These are phyloP conservation scores for Vachellia pachyceras DNA, from an alignment of 306 rosid species.

Conservation along the genomic window DNA sequence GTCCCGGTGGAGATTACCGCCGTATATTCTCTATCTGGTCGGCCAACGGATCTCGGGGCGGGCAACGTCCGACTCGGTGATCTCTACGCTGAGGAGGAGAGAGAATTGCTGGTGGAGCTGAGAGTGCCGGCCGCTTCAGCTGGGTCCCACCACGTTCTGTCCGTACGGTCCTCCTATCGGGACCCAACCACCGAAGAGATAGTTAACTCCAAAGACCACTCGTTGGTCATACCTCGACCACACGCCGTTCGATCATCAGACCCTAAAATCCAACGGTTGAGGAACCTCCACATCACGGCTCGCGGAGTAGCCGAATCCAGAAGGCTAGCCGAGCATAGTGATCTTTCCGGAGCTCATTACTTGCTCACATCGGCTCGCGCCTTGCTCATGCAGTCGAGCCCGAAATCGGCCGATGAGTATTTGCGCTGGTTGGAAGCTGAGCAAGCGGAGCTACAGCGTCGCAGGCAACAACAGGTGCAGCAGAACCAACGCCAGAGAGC, in stretches of 20 bases:
- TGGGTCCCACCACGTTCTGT: constrained; percentile 66
- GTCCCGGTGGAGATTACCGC: constrained; percentile 67
- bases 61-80: constrained; percentile 56
- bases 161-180: constrained; percentile 67
- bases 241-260: constrained; percentile 67
- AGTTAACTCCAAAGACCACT: constrained; percentile 56
- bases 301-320: constrained; percentile 84
- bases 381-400: constrained; percentile 57
- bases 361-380: constrained; percentile 81
- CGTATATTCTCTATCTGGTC: constrained; percentile 62
- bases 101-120: constrained; percentile 73
- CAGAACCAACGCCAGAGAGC: constrained; percentile 41
- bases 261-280: constrained; percentile 57
- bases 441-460: constrained; percentile 63
- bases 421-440: constrained; percentile 71
- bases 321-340: constrained; percentile 59
- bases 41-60: constrained; percentile 57
- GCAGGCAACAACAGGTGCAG: constrained; percentile 44
- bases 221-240: constrained; percentile 65
- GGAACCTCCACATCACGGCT: constrained; percentile 72
- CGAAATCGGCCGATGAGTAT: constrained; percentile 60
- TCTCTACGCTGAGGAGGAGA: constrained; percentile 73
- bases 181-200: constrained; percentile 65
- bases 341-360: constrained; percentile 66
- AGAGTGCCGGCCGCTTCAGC: constrained; percentile 60